Evolutionary conservation across 768 basidiomycete genomes (phyloP).

Genomic region (Xanthoconium stramineum): DNA sequence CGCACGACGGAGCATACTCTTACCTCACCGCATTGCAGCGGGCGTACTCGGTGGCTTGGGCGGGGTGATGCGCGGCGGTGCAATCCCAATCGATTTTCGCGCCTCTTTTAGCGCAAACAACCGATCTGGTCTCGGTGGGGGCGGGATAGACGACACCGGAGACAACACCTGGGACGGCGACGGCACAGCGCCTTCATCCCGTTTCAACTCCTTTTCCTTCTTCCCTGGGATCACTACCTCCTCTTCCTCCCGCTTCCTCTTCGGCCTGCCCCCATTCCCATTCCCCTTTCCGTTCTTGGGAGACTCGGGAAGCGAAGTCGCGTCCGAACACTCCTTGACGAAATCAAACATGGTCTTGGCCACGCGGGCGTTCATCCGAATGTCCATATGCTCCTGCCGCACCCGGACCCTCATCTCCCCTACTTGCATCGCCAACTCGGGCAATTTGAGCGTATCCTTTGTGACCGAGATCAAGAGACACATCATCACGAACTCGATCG

Average conservation of each 20-base stretch:
- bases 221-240: background rate
- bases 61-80: slow-evolving; percentile 12
- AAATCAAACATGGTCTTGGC: slow-evolving; percentile 54
- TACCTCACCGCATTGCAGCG: slow-evolving; percentile 3
- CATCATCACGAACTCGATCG: slow-evolving; percentile 64
- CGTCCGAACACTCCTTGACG: slow-evolving; percentile 31
- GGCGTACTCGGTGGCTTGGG: slow-evolving; percentile 5
- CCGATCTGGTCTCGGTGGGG: slow-evolving; percentile 23
- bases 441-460: slow-evolving; percentile 37
- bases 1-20: no score
- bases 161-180: slow-evolving; percentile 3
- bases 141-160: background rate
- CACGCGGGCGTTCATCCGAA: slow-evolving; percentile 61
- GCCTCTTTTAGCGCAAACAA: slow-evolving; percentile 12
- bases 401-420: slow-evolving; percentile 52
- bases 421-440: slow-evolving; percentile 44
- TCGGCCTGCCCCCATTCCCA: no score
- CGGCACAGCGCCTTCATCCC: background rate
- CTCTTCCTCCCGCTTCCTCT: slow-evolving; percentile 29
- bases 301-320: background rate
- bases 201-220: slow-evolving; percentile 18
- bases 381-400: slow-evolving; percentile 55
- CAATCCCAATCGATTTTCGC: slow-evolving; percentile 10
- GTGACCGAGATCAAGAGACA: slow-evolving; percentile 52
- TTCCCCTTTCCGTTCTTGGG: background rate